Conservation (phyloP, 2,329 filamentous ascomycete genomes). For the Neofusicoccum ribis region DNA sequence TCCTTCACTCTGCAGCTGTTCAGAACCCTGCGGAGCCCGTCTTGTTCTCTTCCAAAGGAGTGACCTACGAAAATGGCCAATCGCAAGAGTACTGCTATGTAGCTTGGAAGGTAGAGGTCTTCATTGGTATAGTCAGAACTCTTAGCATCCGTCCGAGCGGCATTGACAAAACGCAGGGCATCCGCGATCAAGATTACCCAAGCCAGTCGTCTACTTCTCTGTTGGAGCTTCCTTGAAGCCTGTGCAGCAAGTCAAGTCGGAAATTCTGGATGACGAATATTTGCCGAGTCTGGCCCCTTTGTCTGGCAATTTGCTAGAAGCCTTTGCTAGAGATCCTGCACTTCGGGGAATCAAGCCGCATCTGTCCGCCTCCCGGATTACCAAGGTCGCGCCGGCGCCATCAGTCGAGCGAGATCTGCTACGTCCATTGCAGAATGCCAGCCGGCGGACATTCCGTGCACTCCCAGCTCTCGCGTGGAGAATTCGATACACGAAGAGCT, state of each 20-base stretch:
- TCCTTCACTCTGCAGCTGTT: slow-evolving; percentile 55
- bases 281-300: slow-evolving; percentile 68
- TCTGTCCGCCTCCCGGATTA: slow-evolving; percentile 72
- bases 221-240: slow-evolving; percentile 58
- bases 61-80: slow-evolving; percentile 21
- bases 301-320: slow-evolving; percentile 74
- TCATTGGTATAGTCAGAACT: slow-evolving; percentile 31
- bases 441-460: slow-evolving; percentile 63
- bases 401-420: slow-evolving; percentile 60
- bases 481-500: slow-evolving; percentile 69
- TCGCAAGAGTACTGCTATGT: slow-evolving; percentile 31
- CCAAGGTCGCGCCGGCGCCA: slow-evolving; percentile 69
- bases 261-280: slow-evolving; percentile 59
- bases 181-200: slow-evolving; percentile 63
- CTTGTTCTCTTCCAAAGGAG: slow-evolving; percentile 32
- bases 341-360: slow-evolving; percentile 63
- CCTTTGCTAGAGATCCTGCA: slow-evolving; percentile 66
- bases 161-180: slow-evolving; percentile 28
- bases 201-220: slow-evolving; percentile 66
- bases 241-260: slow-evolving; percentile 44
- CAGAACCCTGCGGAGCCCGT: slow-evolving; percentile 32
- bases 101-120: slow-evolving; percentile 41
- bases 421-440: slow-evolving; percentile 64
- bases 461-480: slow-evolving; percentile 71
- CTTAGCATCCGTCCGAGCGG: too few relatives aligned